A percentile compares a stretch with the other conserved stretches of the same genome.
Evolutionary conservation across 352 stramenopile species (phyloP).

Genomic region (Phytophthora pistaciae): DNA sequence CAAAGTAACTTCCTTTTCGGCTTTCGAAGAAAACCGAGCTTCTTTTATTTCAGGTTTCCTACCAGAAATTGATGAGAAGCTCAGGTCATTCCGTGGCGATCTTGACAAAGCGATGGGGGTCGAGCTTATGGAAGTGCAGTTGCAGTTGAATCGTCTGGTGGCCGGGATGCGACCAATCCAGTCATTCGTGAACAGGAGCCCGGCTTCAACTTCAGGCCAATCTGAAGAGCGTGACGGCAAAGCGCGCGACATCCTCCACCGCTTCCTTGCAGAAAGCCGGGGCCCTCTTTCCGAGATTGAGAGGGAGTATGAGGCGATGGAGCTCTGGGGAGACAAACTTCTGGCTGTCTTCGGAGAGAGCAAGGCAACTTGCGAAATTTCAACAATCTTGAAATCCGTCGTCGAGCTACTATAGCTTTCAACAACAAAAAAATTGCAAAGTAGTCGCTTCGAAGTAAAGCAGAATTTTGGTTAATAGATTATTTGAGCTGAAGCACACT

Average conservation of each 20-base stretch:
- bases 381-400: slow-evolving; percentile 50
- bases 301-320: slow-evolving; percentile 70
- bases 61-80: slow-evolving; percentile 56
- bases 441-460: neutral
- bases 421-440: neutral
- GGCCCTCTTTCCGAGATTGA: slow-evolving; percentile 54
- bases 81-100: slow-evolving; percentile 65
- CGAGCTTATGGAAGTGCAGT: slow-evolving; percentile 70
- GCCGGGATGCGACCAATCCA: slow-evolving; percentile 53
- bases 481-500: slow-evolving; percentile 14
- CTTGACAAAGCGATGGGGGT: slow-evolving; percentile 58
- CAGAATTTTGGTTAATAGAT: slow-evolving; percentile 26
- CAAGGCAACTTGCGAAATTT: slow-evolving; percentile 70
- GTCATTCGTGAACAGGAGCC: slow-evolving; percentile 55
- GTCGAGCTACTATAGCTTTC: slow-evolving; percentile 43
- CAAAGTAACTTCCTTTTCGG: slow-evolving; percentile 42
- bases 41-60: slow-evolving; percentile 52
- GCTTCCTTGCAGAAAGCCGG: slow-evolving; percentile 57
- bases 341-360: slow-evolving; percentile 72
- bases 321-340: slow-evolving; percentile 69
- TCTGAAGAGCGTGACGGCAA: slow-evolving; percentile 45
- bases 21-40: slow-evolving; percentile 35
- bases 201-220: slow-evolving; percentile 9
- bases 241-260: slow-evolving; percentile 56
- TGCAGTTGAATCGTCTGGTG: slow-evolving; percentile 69